phyloP scores from a whole-genome alignment of 495 filamentous ascomycete species.

The Podospora fimiseda region DNA sequence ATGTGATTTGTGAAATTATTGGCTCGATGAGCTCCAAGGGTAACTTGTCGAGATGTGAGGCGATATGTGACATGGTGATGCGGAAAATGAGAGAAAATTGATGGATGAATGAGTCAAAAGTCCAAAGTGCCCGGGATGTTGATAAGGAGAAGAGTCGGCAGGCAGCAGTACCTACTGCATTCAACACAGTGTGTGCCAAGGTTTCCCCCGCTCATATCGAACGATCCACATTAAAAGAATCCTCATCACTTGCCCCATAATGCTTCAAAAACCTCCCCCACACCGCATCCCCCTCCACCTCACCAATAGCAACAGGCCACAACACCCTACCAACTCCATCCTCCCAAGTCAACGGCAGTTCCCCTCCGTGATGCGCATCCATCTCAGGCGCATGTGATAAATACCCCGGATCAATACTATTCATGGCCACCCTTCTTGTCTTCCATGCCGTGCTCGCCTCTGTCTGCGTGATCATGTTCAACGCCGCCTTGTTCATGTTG shows the following conservation, averaged over 20 bases:
- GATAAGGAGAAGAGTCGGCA: too few species aligned
- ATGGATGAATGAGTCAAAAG: neutral
- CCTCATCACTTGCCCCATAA: slow-evolving; percentile 26
- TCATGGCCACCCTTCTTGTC: slow-evolving; percentile 35
- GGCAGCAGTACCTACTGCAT: too few species aligned
- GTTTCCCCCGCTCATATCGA: neutral
- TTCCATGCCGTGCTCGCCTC: slow-evolving; percentile 28
- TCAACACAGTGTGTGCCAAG: too few species aligned
- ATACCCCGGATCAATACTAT: slow-evolving; percentile 45
- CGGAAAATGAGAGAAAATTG: too few species aligned
- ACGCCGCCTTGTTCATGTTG: slow-evolving; percentile 46
- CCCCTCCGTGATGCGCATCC: slow-evolving; percentile 12
- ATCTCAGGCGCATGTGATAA: slow-evolving; percentile 44
- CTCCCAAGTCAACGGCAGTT: slow-evolving; percentile 42
- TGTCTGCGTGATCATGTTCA: slow-evolving; percentile 42
- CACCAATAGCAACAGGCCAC: slow-evolving; percentile 42
- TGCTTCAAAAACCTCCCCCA: slow-evolving; percentile 45
- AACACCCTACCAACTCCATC: slow-evolving; percentile 43
- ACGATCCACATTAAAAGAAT: neutral
- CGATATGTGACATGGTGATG: neutral
- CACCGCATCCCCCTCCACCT: slow-evolving; percentile 26
- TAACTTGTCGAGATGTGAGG: slow-evolving; percentile 17
- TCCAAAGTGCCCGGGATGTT: too few species aligned
- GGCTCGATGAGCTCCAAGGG: slow-evolving; percentile 19
- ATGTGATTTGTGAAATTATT: slow-evolving; percentile 10